Evolutionary conservation across 1,284 basidiomycete genomes (phyloP).

Genomic region (Ceratobasidium papillatum): DNA sequence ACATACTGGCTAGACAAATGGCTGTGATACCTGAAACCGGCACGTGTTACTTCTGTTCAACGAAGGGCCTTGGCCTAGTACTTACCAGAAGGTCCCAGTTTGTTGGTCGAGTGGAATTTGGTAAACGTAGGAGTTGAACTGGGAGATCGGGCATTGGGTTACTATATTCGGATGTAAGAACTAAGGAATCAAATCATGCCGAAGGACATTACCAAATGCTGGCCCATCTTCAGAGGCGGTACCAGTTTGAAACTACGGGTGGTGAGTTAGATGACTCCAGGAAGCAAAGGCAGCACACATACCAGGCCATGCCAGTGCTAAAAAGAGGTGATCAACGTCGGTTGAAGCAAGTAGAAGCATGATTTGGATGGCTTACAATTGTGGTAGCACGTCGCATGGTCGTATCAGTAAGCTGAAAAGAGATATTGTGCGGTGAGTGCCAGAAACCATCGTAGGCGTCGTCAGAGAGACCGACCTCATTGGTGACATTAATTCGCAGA

Average conservation of each 20-base stretch:
- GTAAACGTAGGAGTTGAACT: constrained; percentile 37
- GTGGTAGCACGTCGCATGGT: constrained; percentile 36
- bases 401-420: constrained; percentile 24
- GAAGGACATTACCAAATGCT: constrained; percentile 25
- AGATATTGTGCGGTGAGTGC: background rate
- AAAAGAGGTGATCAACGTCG: too few species aligned
- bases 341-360: too few species aligned
- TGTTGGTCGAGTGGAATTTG: constrained; percentile 29
- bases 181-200: background rate
- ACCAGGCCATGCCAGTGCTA: constrained; percentile 38
- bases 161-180: background rate
- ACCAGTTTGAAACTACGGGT: constrained; percentile 19
- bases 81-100: constrained; percentile 34
- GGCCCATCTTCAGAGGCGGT: constrained; percentile 31
- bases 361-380: constrained; percentile 31
- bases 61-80: background rate
- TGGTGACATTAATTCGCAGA: constrained; percentile 25
- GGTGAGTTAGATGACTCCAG: background rate
- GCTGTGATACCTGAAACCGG: constrained; percentile 17
- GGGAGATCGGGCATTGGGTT: constrained; percentile 36
- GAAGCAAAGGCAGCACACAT: background rate
- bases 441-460: background rate
- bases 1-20: constrained; percentile 35
- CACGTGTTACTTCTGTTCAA: background rate
- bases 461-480: constrained; percentile 3